Evolutionary conservation across 306 rosid genomes (phyloP).

Genomic region (Senna tora): DNA sequence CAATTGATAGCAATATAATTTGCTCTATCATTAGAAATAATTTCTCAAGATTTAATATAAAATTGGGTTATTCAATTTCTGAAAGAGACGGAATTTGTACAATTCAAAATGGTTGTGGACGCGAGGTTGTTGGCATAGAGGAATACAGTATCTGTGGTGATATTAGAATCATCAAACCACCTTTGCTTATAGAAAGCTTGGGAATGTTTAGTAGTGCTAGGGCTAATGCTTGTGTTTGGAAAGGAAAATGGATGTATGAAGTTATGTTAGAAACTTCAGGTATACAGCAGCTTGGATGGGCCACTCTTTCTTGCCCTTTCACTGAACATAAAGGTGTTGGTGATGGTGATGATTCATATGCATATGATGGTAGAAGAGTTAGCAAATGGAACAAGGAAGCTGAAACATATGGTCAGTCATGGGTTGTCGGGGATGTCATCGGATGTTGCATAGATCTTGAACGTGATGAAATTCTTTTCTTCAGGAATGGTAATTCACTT

Average conservation of each 20-base stretch:
- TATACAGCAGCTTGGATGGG: slow-evolving; percentile 98
- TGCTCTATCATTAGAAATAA: slow-evolving; percentile 59
- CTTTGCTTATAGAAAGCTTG: slow-evolving; percentile 79
- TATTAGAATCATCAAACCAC: slow-evolving; percentile 61
- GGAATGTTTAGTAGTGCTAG: slow-evolving; percentile 93
- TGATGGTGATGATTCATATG: slow-evolving; percentile 91
- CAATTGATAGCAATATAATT: slow-evolving; percentile 54
- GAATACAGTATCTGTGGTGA: slow-evolving; percentile 80
- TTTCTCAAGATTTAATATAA: slow-evolving; percentile 48
- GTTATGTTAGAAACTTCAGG: slow-evolving; percentile 92
- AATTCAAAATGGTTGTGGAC: slow-evolving; percentile 44
- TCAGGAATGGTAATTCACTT: slow-evolving; percentile 83
- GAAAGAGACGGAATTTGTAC: slow-evolving; percentile 59
- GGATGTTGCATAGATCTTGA: slow-evolving; percentile 98
- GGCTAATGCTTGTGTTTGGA: slow-evolving; percentile 84
- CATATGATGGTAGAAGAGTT: slow-evolving; percentile 96
- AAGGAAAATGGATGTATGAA: slow-evolving; percentile 99
- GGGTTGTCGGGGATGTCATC: slow-evolving; percentile 96
- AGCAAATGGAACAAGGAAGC: slow-evolving; percentile 91
- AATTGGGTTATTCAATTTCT: slow-evolving; percentile 32
- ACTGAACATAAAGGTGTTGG: slow-evolving; percentile 94
- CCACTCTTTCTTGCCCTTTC: slow-evolving; percentile 87
- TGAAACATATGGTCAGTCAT: slow-evolving; percentile 83
- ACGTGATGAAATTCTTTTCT: slow-evolving; percentile 75
- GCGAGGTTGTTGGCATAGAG: slow-evolving; percentile 61